Evolutionary conservation across 257 asterid genomes (phyloP).

Genomic region (Gentiana straminea): DNA sequence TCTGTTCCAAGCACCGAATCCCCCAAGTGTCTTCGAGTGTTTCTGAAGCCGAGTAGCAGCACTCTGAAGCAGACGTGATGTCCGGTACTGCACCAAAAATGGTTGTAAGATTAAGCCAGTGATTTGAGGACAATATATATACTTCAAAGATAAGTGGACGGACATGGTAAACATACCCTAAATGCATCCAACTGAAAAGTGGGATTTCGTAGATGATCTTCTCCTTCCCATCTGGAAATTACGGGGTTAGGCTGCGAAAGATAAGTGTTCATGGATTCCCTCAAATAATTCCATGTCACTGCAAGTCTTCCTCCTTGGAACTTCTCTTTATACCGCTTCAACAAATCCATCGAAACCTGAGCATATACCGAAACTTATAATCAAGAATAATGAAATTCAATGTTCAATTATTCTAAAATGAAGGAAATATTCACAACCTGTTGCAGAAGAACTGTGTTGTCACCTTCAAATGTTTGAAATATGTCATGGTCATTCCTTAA

Average conservation of each 20-base stretch:
- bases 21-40: conserved; percentile 79
- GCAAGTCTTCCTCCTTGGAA: conserved; percentile 76
- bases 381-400: background rate
- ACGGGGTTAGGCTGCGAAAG: conserved; percentile 97
- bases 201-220: conserved; percentile 81
- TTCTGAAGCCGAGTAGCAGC: conserved; percentile 78
- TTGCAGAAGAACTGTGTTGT: conserved; percentile 92
- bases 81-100: conserved; percentile 65
- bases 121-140: background rate
- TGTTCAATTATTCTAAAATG: too few relatives aligned
- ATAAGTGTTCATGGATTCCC: conserved; percentile 81
- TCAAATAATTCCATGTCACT: conserved; percentile 91
- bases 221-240: conserved; percentile 97
- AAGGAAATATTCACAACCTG: conserved; percentile 39
- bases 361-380: conserved; percentile 10
- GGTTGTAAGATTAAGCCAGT: background rate
- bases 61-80: conserved; percentile 87
- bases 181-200: conserved; percentile 91
- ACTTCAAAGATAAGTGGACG: too few relatives aligned
- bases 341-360: conserved; percentile 83
- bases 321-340: conserved; percentile 82
- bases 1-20: conserved; percentile 99
- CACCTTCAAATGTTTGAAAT: conserved; percentile 99
- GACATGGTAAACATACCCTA: conserved; percentile 41
- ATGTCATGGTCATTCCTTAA: conserved; percentile 98